phyloP scores from a whole-genome alignment of 1,139 yeast species.

The Blastobotrys aristatus region DNA sequence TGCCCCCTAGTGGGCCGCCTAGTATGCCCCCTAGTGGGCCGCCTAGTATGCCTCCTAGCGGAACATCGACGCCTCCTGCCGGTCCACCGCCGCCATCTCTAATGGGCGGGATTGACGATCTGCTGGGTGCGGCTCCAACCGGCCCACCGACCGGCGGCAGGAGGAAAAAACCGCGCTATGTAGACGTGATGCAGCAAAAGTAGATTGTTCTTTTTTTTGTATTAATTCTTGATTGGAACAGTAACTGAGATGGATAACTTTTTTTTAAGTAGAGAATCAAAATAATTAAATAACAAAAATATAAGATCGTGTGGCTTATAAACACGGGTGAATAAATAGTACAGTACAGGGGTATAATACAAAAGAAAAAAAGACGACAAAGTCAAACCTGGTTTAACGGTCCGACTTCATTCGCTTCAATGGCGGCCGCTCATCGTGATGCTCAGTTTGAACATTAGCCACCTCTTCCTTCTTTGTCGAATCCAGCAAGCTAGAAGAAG shows the following conservation, averaged over 20 bases:
- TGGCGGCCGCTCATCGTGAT: slow-evolving; percentile 9
- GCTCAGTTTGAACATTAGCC: background rate
- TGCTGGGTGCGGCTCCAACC: slow-evolving; percentile 48
- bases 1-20: background rate
- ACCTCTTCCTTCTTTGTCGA: background rate
- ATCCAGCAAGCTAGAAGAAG: slow-evolving; percentile 4
- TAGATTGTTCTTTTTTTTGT: no score
- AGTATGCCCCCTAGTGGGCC: slow-evolving; percentile 18
- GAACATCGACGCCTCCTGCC: slow-evolving; percentile 16
- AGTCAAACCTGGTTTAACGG: background rate
- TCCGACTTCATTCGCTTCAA: slow-evolving; percentile 14
- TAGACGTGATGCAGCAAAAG: slow-evolving; percentile 61
- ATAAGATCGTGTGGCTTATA: background rate
- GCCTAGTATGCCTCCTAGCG: slow-evolving; percentile 12
- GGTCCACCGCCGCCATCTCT: slow-evolving; percentile 3
- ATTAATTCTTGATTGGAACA: background rate
- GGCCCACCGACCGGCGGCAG: slow-evolving; percentile 39
- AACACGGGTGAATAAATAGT: background rate
- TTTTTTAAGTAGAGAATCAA: background rate
- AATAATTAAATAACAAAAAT: background rate
- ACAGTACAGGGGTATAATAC: no score
- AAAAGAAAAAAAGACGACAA: background rate
- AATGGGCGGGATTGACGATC: slow-evolving; percentile 52
- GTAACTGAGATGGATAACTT: background rate
- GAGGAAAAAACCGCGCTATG: slow-evolving; percentile 61